Base-by-base conservation (phyloP, 805 yeast genomes). In the Nakazawaea peltata region DNA sequence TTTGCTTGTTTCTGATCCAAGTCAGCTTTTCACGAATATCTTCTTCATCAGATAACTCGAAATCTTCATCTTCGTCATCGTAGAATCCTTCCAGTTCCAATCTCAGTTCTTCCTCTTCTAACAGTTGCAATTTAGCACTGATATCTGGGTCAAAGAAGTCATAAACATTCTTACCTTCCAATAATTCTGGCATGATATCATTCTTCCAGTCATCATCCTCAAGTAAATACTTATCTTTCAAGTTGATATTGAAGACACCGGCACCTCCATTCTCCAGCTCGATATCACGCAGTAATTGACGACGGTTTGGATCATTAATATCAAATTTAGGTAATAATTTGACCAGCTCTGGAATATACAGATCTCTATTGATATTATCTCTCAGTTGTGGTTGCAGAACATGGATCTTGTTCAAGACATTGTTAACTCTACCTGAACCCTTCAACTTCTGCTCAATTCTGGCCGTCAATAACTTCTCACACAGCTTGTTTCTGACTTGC, bases 131-230 rank as follows among this genome's bases (percentile, higher is more conserved):
- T 65, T 92, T 92, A 46, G 85, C 81, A 32, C 87, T 82, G 54
- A 92, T 92, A 48, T 92, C 98, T 28, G 95, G 86, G 53, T 92
- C 99, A 58, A 92, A 71, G 80, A 83, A 92, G 63, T 92, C 99
- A 63, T 87, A 90, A 40, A 92, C 96, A 56, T 92, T 92, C 67
- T 77, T 82, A 63, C 99, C 99, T 53, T 92, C 87, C 56, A 92
- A 67, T 36, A 92, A 72, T 68, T 92, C 99, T 19, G 99, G 99
- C 86, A 92, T 86, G 43, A 81, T 72, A 61, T 92, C 99, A 47
- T 86, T 77, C 72, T 90, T 90, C 99, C 99, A 92, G 45, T 85
- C 94, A 34, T 90, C 97, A 56, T 92, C 90, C 48, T 90, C 98
- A 48, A 92, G 69, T 43, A 92, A 48, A 61, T 94, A 92, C 53